Evolutionary conservation across 192 early-diverging fungal species (phyloP).

Genomic region (Umbelopsis ramanniana): DNA sequence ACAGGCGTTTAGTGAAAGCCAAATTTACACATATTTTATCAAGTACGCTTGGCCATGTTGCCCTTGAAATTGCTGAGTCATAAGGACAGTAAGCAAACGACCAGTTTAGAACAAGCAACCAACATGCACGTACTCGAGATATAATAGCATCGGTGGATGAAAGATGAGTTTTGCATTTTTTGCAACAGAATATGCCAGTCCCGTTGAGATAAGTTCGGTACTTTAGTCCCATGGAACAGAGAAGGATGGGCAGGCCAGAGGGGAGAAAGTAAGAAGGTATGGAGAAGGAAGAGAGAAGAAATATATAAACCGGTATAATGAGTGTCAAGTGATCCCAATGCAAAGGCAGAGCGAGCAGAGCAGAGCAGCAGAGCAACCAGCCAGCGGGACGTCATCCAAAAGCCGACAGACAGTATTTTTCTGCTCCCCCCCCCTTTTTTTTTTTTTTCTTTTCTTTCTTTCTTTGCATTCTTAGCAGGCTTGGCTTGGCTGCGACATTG

Average conservation of each 20-base stretch:
- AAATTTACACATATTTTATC: slow-evolving; percentile 22
- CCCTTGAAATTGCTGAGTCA: slow-evolving; percentile 36
- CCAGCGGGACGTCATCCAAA: neutral
- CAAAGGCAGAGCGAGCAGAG: neutral
- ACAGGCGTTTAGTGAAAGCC: neutral
- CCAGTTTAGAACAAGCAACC: neutral
- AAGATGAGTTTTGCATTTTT: slow-evolving; percentile 33
- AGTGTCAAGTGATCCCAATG: slow-evolving; percentile 17
- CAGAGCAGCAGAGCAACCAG: neutral
- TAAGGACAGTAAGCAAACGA: neutral
- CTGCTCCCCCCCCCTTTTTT: neutral
- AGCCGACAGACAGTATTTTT: neutral
- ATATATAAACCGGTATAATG: neutral
- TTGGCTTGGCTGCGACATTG: neutral
- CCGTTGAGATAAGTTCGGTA: slow-evolving; percentile 40
- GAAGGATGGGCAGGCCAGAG: neutral
- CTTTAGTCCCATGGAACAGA: slow-evolving; percentile 30
- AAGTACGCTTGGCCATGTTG: slow-evolving; percentile 35
- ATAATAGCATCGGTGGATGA: slow-evolving; percentile 30
- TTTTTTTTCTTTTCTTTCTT: neutral
- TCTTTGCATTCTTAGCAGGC: neutral
- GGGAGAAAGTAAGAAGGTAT: neutral
- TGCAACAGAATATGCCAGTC: slow-evolving; percentile 32
- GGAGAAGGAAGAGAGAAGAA: neutral
- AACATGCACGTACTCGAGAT: slow-evolving; percentile 27